Conservation (phyloP, 345 rosid genomes). For the Capsella bursapastoris region DNA sequence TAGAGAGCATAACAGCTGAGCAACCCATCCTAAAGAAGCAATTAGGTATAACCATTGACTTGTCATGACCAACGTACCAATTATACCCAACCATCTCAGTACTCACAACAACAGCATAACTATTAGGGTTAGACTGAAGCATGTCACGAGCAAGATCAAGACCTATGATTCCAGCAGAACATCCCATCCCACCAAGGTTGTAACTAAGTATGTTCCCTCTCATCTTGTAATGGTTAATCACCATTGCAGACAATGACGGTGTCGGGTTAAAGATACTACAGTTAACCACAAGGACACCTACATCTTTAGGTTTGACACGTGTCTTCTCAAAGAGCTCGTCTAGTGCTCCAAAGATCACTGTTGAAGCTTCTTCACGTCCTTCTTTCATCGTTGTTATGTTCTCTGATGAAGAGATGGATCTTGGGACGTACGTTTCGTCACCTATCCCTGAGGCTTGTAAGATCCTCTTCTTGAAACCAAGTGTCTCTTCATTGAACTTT, state of each 20-base stretch:
- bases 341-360: slow-evolving; percentile 82
- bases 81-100: slow-evolving; percentile 96
- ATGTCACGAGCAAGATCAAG: slow-evolving; percentile 92
- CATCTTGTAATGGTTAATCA: slow-evolving; percentile 95
- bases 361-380: slow-evolving; percentile 81
- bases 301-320: slow-evolving; percentile 77
- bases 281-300: slow-evolving; percentile 87
- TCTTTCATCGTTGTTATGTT: slow-evolving; percentile 84
- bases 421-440: slow-evolving; percentile 81
- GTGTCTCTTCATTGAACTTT: slow-evolving; percentile 65
- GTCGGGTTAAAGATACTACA: slow-evolving; percentile 98
- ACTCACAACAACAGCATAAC: slow-evolving; percentile 82
- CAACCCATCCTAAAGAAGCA: slow-evolving; percentile 93
- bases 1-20: slow-evolving; percentile 80
- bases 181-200: slow-evolving; percentile 97
- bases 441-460: slow-evolving; percentile 82
- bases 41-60: slow-evolving; percentile 90
- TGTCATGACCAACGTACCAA: slow-evolving; percentile 77
- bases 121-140: slow-evolving; percentile 84
- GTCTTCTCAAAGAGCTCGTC: slow-evolving; percentile 91
- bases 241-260: slow-evolving; percentile 85
- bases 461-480: slow-evolving; percentile 71
- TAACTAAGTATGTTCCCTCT: slow-evolving; percentile 89
- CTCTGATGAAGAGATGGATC: slow-evolving; percentile 54
- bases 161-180: slow-evolving; percentile 84